These are phyloP conservation scores for Taphrina betulina DNA, from an alignment of 1,139 yeast species.

Conservation along the genomic window DNA sequence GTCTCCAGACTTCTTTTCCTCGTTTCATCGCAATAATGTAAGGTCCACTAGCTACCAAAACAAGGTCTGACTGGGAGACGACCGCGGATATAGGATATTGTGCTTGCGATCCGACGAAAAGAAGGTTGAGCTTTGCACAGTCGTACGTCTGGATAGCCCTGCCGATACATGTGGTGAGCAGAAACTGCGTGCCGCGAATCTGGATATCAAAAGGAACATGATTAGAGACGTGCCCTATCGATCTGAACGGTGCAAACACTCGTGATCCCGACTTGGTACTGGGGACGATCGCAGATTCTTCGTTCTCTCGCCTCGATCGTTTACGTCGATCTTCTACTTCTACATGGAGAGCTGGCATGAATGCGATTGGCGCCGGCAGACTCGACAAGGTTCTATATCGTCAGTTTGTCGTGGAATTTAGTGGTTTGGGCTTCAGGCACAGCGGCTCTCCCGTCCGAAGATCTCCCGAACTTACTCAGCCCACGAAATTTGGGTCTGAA, in stretches of 20 bases:
- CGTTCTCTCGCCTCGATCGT: neutral
- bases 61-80: conserved; percentile 79
- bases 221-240: conserved; percentile 54
- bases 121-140: conserved; percentile 66
- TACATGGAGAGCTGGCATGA: no score
- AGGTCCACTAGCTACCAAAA: conserved; percentile 73
- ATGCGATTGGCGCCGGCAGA: no score
- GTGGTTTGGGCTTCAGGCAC: no score
- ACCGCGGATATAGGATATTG: conserved; percentile 66
- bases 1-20: conserved; percentile 67
- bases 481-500: no score
- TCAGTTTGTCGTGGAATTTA: no score
- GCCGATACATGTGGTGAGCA: conserved; percentile 88
- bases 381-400: no score
- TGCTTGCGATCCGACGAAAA: conserved; percentile 86
- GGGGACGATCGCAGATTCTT: neutral
- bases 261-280: conserved; percentile 11
- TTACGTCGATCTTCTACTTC: neutral
- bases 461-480: no score
- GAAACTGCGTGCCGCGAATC: conserved; percentile 80
- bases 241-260: conserved; percentile 59
- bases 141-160: conserved; percentile 89
- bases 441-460: no score
- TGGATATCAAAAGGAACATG: conserved; percentile 84
- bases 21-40: conserved; percentile 76